Conservation (phyloP, 768 basidiomycete species). For the Boletus eberwhitei region DNA sequence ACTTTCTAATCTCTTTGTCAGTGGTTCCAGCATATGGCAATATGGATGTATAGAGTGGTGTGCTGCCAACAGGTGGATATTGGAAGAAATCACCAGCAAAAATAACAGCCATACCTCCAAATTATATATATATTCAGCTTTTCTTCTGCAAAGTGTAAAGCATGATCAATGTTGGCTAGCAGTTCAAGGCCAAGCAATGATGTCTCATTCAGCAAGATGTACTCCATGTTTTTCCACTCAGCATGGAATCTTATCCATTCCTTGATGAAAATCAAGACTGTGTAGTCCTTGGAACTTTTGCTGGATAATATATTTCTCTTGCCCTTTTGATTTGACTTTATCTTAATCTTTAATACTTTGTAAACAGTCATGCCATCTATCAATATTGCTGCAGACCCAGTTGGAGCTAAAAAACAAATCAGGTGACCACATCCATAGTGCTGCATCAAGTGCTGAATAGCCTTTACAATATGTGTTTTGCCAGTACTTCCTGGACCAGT, state of each 20-base stretch:
- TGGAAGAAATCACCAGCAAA: conserved; percentile 36
- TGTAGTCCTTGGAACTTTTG: background rate
- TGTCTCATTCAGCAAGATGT: background rate
- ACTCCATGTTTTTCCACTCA: background rate
- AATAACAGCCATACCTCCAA: conserved; percentile 31
- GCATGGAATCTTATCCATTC: background rate
- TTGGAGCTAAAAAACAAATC: no score
- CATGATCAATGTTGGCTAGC: background rate
- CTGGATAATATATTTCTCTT: no score
- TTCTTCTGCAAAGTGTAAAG: conserved; percentile 11
- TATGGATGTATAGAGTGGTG: conserved; percentile 28
- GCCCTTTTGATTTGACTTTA: no score
- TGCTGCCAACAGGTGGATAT: conserved; percentile 30
- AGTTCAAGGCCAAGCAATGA: background rate
- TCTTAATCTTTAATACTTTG: background rate
- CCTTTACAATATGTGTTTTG: no score
- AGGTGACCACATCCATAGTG: no score
- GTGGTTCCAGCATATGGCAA: background rate
- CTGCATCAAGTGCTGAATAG: no score
- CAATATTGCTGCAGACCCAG: no score
- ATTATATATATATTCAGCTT: conserved; percentile 20
- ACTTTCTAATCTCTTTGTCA: background rate
- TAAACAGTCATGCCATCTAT: no score
- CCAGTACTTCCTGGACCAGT: no score
- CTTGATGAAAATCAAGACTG: background rate